Conservation (phyloP, 1,139 yeast species). For the Candida labiduridarum region DNA sequence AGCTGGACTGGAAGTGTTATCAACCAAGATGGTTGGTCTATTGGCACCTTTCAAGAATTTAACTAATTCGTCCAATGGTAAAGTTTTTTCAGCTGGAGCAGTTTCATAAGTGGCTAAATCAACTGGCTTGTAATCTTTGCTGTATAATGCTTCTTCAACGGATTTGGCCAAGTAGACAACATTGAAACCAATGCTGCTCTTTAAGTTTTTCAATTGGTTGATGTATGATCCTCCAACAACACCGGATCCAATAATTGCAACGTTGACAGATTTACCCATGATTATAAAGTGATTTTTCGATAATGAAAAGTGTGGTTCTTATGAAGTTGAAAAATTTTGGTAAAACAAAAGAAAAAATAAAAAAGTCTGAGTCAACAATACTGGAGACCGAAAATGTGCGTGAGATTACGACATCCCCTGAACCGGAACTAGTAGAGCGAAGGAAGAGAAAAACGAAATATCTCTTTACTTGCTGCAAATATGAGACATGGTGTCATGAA, state of each 20-base stretch:
- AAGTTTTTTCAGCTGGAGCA: constrained; percentile 50
- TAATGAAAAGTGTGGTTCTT: neutral
- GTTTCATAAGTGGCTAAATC: constrained; percentile 63
- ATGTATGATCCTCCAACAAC: constrained; percentile 90
- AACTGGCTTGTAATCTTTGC: constrained; percentile 71
- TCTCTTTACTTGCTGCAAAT: no score
- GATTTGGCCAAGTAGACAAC: constrained; percentile 81
- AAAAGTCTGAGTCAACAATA: neutral
- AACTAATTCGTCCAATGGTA: constrained; percentile 59
- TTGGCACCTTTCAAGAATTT: constrained; percentile 66
- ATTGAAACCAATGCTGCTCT: constrained; percentile 61
- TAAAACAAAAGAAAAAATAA: neutral
- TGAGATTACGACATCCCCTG: neutral
- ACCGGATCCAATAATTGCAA: constrained; percentile 89
- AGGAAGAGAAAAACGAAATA: no score
- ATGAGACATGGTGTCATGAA: neutral
- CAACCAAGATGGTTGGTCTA: constrained; percentile 81
- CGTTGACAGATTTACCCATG: constrained; percentile 64
- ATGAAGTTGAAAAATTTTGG: neutral
- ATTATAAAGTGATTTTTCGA: neutral
- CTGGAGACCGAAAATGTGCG: neutral
- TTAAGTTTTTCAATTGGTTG: constrained; percentile 66
- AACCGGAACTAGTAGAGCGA: neutral
- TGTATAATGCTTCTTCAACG: constrained; percentile 62
- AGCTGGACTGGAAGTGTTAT: constrained; percentile 84